Evolutionary conservation across 257 asterid genomes (phyloP), one percentile per base, ranked within the genome.

Genomic region (Penstemon newberryi): DNA sequence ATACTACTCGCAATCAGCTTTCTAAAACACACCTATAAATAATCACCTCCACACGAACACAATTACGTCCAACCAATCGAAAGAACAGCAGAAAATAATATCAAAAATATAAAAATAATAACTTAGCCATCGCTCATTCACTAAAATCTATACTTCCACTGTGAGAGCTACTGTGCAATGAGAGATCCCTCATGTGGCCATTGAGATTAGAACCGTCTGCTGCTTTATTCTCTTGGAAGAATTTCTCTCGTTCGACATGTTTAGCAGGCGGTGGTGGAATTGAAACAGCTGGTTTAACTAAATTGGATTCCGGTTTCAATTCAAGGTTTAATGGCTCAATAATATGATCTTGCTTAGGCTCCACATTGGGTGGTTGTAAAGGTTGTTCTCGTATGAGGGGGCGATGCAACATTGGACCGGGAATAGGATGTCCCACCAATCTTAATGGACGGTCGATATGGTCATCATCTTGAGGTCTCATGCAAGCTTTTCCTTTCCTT

Each of bases 191-290:
- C 73, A 87, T 65, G 70, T 84, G 95, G 50, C 89, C 84, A 19
- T 79, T 73, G 15, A 86, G 80, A 40, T 83, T 46, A 15, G 85
- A 70, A 37, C 86, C 84, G 51, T 90, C 97, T 12, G 69, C 56
- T 75, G 33, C 33, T 25, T 83, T 90, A 13, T 87, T 87, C 65
- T 85, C 95, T 74, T 87, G 89, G 73, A 93, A 93, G 78, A 90
- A 90, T 71, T 73, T 90, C 70, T 93, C 96, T 51, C 99, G 82
- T 84, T 93, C 99, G 11, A 81, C 84, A 36, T 86, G 96, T 70
- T 88, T 93, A 53, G 99, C 90, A 5, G 99, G 99, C 42, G 98
- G 98, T 2, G 97, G 97, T 55, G 99, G 97, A 77, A 90, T 79
- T 60, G 84, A 47, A 15, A 79, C 97, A 4, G 79, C 75, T 6